Evolutionary conservation across 2,329 filamentous ascomycete genomes (phyloP).

Genomic region (Pseudogymnoascus sp.): DNA sequence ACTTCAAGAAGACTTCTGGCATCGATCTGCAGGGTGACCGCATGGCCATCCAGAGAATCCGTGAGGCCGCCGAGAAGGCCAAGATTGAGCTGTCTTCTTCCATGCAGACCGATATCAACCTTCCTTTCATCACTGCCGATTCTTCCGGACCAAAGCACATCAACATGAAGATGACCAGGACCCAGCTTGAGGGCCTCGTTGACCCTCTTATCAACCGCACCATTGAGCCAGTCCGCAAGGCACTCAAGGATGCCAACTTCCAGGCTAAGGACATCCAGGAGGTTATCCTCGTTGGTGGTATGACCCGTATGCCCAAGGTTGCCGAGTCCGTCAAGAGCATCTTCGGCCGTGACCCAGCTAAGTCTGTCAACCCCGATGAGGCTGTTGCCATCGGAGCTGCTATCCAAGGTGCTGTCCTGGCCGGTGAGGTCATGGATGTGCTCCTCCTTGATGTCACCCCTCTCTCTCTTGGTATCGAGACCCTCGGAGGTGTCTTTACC

Average conservation of each 20-base stretch:
- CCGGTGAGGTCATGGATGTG: conserved; percentile 93
- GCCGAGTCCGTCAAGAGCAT: conserved; percentile 92
- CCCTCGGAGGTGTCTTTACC: conserved; percentile 94
- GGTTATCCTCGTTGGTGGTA: conserved; percentile 95
- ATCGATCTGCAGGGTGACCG: conserved; percentile 87
- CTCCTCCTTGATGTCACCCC: conserved; percentile 93
- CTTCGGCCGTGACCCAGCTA: conserved; percentile 92
- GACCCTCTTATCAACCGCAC: conserved; percentile 82
- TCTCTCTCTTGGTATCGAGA: conserved; percentile 96
- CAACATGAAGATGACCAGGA: conserved; percentile 86
- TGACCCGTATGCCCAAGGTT: conserved; percentile 99
- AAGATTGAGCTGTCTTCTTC: conserved; percentile 98
- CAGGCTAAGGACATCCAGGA: conserved; percentile 93
- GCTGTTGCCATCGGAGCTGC: conserved; percentile 96
- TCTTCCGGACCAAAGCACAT: conserved; percentile 96
- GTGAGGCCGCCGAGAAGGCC: conserved; percentile 97
- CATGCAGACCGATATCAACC: conserved; percentile 93
- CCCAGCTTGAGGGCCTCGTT: conserved; percentile 89
- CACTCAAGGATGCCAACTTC: conserved; percentile 89
- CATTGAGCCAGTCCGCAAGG: conserved; percentile 90
- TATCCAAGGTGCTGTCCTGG: conserved; percentile 92
- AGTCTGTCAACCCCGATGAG: conserved; percentile 98
- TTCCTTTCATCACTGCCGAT: conserved; percentile 97
- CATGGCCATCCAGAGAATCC: conserved; percentile 98
- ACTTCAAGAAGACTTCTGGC: conserved; percentile 94